Conservation (phyloP, 805 yeast species). For the Dipodascus albidus region DNA sequence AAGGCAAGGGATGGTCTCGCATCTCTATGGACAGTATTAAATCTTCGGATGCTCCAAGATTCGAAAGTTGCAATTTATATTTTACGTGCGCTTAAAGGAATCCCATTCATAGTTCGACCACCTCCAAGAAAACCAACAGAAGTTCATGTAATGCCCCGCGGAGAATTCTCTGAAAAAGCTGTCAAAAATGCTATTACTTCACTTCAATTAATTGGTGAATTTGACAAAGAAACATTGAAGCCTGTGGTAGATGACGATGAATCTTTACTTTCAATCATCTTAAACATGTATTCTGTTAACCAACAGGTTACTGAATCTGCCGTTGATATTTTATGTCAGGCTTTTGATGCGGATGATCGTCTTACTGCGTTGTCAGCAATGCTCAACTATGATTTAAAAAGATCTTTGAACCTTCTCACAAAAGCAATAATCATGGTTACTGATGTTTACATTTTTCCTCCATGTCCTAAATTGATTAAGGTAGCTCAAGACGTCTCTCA, state of each 20-base stretch:
- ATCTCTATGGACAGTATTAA: background rate
- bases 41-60: slow-evolving; percentile 1
- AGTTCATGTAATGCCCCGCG: slow-evolving; percentile 4
- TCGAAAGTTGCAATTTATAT: slow-evolving; percentile 5
- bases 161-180: slow-evolving; percentile 5
- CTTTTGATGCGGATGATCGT: slow-evolving; percentile 72
- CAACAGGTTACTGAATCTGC: slow-evolving; percentile 52
- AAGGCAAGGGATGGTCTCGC: background rate
- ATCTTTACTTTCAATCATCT: slow-evolving; percentile 57
- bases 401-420: slow-evolving; percentile 39
- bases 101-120: slow-evolving; percentile 8
- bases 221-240: slow-evolving; percentile 27
- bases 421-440: slow-evolving; percentile 35
- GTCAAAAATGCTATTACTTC: slow-evolving; percentile 25
- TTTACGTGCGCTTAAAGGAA: slow-evolving; percentile 9
- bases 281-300: slow-evolving; percentile 57
- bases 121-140: slow-evolving; percentile 7
- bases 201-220: slow-evolving; percentile 31
- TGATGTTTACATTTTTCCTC: slow-evolving; percentile 45
- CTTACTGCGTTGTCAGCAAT: slow-evolving; percentile 57
- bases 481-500: slow-evolving; percentile 62
- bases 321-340: slow-evolving; percentile 59
- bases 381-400: slow-evolving; percentile 33
- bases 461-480: slow-evolving; percentile 64
- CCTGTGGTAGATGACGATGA: slow-evolving; percentile 30